Evolutionary conservation across 2,329 filamentous ascomycete genomes (phyloP), one percentile per base, ranked within the genome.

Genomic region (Neophaeococcomyces mojaviensis): DNA sequence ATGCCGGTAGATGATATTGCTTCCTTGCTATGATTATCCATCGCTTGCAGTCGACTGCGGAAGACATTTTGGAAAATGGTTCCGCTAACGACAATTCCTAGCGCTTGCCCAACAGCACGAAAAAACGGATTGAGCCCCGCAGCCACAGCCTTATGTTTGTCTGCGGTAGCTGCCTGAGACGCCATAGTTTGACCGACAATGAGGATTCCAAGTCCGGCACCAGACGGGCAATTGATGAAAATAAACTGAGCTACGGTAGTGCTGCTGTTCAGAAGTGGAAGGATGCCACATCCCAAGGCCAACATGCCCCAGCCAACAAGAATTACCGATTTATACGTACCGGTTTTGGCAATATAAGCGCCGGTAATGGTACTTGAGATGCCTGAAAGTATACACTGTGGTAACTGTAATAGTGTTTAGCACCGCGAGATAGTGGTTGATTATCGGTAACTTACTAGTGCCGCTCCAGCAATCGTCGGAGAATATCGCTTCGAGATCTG

Each of bases 81-180:
- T 3, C 82, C 81, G 2, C 79, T 77, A 42, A 84, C 69, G 2
- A 81, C 80, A 2, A 86, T 77, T 19, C 82, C 82, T 7, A 85
- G 63, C 0, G 76, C 71, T 59, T 84, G 79, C 0, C 82, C 82
- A 19, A 85, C 72, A 1, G 76, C 72, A 13, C 80, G 74, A 55
- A 81, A 73, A 67, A 87, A 86, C 43, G 74, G 75, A 63, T 81
- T 84, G 67, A 86, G 77, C 10, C 77, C 79, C 0, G 75, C 73
- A 0, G 78, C 74, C 49, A 78, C 77, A 1, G 78, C 75, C 33
- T 80, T 74, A 55, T 82, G 74, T 47, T 72, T 68, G 48, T 70
- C 70, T 1, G 70, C 66, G 1, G 74, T 71, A 1, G 78, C 70
- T 7, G 81, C 81, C 61, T 86, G 82, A 19, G 84, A 73, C 1